These are phyloP conservation scores for Mrakia blollopis DNA, from an alignment of 768 basidiomycete species.

Conservation along the genomic window DNA sequence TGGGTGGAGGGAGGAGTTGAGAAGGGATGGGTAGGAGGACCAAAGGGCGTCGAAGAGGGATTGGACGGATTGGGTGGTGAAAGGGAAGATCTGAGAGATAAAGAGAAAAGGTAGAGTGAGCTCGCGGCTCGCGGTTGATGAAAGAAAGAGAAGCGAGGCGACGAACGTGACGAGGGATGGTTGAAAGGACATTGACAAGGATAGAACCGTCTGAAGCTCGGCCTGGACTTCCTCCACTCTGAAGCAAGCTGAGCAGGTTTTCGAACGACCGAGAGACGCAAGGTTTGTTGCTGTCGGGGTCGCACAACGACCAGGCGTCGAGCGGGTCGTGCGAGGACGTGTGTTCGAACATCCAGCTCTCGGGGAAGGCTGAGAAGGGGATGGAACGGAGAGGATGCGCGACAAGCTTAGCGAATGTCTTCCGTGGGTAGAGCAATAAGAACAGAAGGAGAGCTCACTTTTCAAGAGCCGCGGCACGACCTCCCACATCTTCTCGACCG, in stretches of 20 bases:
- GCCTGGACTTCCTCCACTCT: neutral
- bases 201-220: neutral
- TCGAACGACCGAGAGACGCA: neutral
- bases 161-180: neutral
- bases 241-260: neutral
- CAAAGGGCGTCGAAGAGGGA: neutral
- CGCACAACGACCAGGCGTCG: neutral
- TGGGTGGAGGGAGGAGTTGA: neutral
- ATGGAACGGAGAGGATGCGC: too few species aligned
- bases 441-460: neutral
- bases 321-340: neutral
- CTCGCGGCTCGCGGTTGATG: too few species aligned
- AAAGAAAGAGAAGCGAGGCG: neutral
- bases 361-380: neutral
- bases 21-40: neutral
- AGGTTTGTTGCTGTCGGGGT: neutral
- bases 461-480: neutral
- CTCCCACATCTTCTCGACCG: neutral
- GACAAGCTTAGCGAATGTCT: too few species aligned
- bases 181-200: neutral
- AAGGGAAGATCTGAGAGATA: neutral
- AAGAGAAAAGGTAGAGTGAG: neutral
- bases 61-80: neutral
- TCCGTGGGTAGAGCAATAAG: neutral
- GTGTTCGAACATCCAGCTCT: slow-evolving; percentile 1